These are phyloP conservation scores for Diatrype stigma DNA, from an alignment of 2,329 filamentous ascomycete genomes.

Conservation along the genomic window DNA sequence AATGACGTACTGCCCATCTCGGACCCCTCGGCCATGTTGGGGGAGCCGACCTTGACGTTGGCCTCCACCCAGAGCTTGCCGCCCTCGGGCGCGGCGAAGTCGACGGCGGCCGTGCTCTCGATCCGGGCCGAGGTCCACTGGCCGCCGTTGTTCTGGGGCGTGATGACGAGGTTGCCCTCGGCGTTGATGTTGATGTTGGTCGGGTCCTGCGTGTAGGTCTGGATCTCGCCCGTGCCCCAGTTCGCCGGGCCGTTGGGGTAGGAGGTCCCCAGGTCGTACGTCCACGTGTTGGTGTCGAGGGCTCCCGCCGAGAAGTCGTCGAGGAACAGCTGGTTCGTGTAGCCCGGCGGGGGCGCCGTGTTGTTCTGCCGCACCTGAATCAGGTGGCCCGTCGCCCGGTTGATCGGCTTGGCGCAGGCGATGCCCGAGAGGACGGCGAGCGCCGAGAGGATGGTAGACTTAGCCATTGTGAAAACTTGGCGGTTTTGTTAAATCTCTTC, in stretches of 20 bases:
- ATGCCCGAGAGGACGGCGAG: not conserved
- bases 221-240: constrained; percentile 47
- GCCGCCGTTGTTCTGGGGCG: constrained; percentile 22
- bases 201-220: constrained; percentile 38
- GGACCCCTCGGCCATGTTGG: constrained; percentile 21
- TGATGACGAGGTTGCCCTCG: constrained; percentile 35
- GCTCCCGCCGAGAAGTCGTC: constrained; percentile 32
- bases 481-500: no score
- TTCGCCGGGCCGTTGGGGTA: constrained; percentile 42
- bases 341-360: not conserved
- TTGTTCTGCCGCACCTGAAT: not conserved
- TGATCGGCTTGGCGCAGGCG: not conserved
- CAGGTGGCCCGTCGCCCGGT: not conserved
- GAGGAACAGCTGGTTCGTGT: not conserved
- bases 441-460: not conserved
- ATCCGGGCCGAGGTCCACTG: constrained; percentile 42
- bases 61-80: constrained; percentile 35
- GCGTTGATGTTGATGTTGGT: constrained; percentile 38
- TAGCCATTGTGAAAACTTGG: not conserved
- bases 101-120: constrained; percentile 31
- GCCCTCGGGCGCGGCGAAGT: constrained; percentile 31
- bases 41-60: constrained; percentile 32
- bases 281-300: constrained; percentile 39
- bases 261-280: constrained; percentile 37
- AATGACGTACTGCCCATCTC: constrained; percentile 21